Base-by-base conservation (phyloP, 257 asterid genomes). In the Petunia axillaris region DNA sequence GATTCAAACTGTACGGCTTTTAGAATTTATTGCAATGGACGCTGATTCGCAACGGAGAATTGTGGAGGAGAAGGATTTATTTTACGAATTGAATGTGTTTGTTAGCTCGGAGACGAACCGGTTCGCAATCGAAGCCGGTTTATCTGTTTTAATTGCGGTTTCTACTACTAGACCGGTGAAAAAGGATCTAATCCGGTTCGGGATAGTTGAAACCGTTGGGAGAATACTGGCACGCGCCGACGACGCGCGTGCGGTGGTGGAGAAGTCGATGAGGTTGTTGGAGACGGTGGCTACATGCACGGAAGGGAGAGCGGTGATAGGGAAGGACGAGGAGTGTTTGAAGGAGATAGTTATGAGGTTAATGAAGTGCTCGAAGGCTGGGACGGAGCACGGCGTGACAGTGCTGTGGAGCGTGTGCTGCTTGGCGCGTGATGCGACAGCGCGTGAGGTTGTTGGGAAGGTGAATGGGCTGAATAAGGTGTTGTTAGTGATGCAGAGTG, bases 401-500 rank as follows among this genome's bases (percentile, higher is more conserved):
- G 96, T 93, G 86, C 85, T 94, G 43, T 94, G 98, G 98, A 89
- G 97, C 94, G 87, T 93, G 79, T 91, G 97, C 81, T 90, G 92
- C 83, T 55, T 94, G 82, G 91, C 89, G 1, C 82, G 96, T 78
- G 96, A 93, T 46, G 37, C 73, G 4, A 15, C 50, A 73, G 93
- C 95, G 6, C 93, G 87, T 79, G 97, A 87, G 64, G 87, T 58
- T 5, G 94, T 90, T 59, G 84, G 73, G 46, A 64, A 50, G 52
- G 96, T 75, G 58, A 91, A 93, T 36, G 98, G 98, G 8, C 77
- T 88, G 90, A 94, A 93, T 7, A 93, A 91, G 88, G 94, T 94
- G 57, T 86, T 94, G 79, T 64, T 94, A 60, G 98, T 94, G 77
- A 94, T 94, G 98, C 98, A 93, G 89, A 94, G 98, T 78, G 87